Conservation (phyloP, 768 basidiomycete genomes). For the Hygrophorus russula region DNA sequence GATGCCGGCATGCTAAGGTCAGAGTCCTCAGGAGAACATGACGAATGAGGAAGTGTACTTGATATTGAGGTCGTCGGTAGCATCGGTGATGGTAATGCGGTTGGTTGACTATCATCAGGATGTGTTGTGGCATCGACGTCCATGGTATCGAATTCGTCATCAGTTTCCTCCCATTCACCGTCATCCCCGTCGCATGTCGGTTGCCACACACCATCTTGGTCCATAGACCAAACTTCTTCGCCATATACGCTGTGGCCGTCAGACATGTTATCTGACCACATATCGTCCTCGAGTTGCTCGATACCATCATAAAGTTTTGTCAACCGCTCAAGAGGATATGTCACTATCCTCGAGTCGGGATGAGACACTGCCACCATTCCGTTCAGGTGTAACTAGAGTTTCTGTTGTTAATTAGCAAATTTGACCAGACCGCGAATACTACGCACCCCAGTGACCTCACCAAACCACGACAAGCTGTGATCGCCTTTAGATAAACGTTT, state of each 20-base stretch:
- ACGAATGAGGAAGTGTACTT: background rate
- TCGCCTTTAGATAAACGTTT: slow-evolving; percentile 28
- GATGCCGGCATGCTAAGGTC: background rate
- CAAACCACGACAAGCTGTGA: slow-evolving; percentile 60
- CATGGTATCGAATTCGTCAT: slow-evolving; percentile 16
- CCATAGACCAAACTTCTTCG: slow-evolving; percentile 30
- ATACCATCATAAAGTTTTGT: slow-evolving; percentile 73
- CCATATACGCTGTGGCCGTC: slow-evolving; percentile 32
- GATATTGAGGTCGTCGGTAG: background rate
- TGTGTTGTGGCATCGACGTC: slow-evolving; percentile 6
- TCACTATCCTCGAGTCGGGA: slow-evolving; percentile 33
- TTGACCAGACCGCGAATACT: slow-evolving; percentile 2
- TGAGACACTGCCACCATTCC: slow-evolving; percentile 66
- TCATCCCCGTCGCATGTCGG: slow-evolving; percentile 27
- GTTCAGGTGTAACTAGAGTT: slow-evolving; percentile 52
- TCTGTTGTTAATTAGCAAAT: slow-evolving; percentile 7
- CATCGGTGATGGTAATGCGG: background rate
- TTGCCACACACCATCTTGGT: slow-evolving; percentile 31
- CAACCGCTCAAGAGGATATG: slow-evolving; percentile 55
- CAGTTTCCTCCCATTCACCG: slow-evolving; percentile 27
- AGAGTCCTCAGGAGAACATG: background rate
- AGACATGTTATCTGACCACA: slow-evolving; percentile 43
- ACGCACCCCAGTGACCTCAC: slow-evolving; percentile 70
- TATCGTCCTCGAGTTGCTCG: slow-evolving; percentile 66
- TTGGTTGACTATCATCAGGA: too few relatives aligned